Base-by-base conservation (phyloP, 31 red algal species). In the Endocladia muricata region DNA sequence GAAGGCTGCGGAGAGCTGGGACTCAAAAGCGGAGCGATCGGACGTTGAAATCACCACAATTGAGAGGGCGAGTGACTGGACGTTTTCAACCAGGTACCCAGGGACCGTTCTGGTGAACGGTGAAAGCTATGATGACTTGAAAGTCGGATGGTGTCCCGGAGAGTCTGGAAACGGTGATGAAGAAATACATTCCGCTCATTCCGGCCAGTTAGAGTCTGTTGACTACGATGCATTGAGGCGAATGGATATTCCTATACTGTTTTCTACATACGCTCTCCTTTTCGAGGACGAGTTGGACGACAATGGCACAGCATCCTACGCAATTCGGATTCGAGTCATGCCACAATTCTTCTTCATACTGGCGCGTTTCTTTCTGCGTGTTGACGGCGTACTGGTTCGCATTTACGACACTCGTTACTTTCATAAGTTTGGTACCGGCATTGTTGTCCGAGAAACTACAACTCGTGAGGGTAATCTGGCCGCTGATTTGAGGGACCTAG, bases 221-320 rank as follows among this genome's bases (percentile, higher is more conserved):
- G 82, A 90, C 41, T 68, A 91, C 37, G 61, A 73, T 33, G 71
- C 73, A 8, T 67, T 98, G 65, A 58, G 77, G 17, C 55, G 84
- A 19, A 90, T 76, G 1, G 66, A 88, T 11, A 52, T 98, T 38
- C 90, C 95, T 5, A 81, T 94, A 35, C 70, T 84, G 26, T 87
- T 68, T 44, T 94, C 77, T 28, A 66, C 81, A 2, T 73, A 94
- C 38, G 64, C 88, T 6, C 68, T 90, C 54, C 61, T 98, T 19
- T 98, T 87, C 47, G 95, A 98, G 68, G 95, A 98, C 47, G 95
- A 98, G 64, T 25, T 98, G 26, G 95, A 98, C 76, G 95, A 98
- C 49, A 89, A 98, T 63, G 95, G 95, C 36, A 65, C 85, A 35
- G 78, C 91, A 7, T 54, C 68, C 1, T 85, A 77, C 55, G 86